A percentile compares a stretch with the other conserved stretches of the same genome.
phyloP scores from a whole-genome alignment of 352 stramenopile genomes.

The Saprolegnia parasitica region DNA sequence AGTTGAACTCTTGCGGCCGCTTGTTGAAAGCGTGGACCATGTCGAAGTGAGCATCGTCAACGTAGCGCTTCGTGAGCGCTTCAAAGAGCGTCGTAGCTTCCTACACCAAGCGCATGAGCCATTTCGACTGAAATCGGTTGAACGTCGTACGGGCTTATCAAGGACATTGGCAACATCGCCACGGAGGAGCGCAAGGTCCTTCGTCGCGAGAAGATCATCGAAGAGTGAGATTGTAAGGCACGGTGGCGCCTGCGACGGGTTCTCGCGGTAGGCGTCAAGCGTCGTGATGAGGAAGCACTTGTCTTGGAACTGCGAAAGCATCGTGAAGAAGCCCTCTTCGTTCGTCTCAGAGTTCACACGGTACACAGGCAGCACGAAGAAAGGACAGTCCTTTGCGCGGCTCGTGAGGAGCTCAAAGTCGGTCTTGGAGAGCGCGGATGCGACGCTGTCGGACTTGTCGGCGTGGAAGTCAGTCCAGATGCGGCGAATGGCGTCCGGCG shows the following conservation, averaged over 20 bases:
- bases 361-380: constrained; percentile 81
- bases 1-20: constrained; percentile 75
- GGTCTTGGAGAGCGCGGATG: constrained; percentile 38
- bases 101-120: constrained; percentile 18
- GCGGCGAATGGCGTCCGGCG: constrained; percentile 44
- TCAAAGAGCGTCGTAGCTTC: constrained; percentile 65
- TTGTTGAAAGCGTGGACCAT: constrained; percentile 86
- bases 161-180: constrained; percentile 84
- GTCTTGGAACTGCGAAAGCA: constrained; percentile 86
- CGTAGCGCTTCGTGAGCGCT: constrained; percentile 63
- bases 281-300: constrained; percentile 85
- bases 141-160: constrained; percentile 52
- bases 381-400: constrained; percentile 53
- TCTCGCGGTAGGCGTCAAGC: constrained; percentile 84
- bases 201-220: constrained; percentile 63
- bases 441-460: constrained; percentile 67
- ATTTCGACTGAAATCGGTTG: not conserved
- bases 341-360: constrained; percentile 34
- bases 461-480: constrained; percentile 82
- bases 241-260: constrained; percentile 62
- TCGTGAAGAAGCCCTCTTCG: constrained; percentile 82
- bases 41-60: constrained; percentile 56
- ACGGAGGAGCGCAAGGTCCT: constrained; percentile 66
- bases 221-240: constrained; percentile 80
- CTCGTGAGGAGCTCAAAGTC: constrained; percentile 46